These are phyloP conservation scores for Acanthamoeba lenticulata DNA, from an alignment of 208 protist species.

Conservation along the genomic window DNA sequence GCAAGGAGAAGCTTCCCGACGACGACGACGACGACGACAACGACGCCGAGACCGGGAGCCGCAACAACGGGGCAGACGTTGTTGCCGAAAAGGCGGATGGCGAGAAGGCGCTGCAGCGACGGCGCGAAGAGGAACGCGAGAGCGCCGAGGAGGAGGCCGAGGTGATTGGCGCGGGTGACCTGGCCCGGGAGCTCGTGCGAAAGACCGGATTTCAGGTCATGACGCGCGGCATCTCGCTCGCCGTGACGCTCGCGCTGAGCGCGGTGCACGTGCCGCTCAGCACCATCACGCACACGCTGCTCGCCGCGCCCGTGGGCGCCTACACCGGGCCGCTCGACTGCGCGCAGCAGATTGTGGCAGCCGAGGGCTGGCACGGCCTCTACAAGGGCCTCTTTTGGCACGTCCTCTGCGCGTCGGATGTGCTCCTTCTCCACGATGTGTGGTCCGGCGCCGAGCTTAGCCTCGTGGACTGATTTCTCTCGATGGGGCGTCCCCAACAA, in stretches of 20 bases:
- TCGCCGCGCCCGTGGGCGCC: not conserved
- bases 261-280: slow-evolving; percentile 8
- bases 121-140: not conserved
- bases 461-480: not conserved
- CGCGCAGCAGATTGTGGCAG: not conserved
- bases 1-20: not conserved
- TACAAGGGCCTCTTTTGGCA: slow-evolving; percentile 36
- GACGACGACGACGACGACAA: not conserved
- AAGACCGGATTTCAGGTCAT: not conserved
- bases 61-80: not conserved
- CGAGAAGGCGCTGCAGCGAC: not conserved
- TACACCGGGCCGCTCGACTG: slow-evolving; percentile 37
- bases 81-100: not conserved
- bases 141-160: not conserved
- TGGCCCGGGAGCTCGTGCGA: not conserved
- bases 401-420: not conserved
- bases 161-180: not conserved
- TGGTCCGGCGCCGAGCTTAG: not conserved
- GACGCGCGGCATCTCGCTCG: not conserved
- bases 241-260: not conserved
- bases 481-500: not conserved
- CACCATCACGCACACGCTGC: slow-evolving; percentile 6
- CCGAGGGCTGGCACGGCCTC: slow-evolving; percentile 30
- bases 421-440: slow-evolving; percentile 12
- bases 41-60: too few species aligned